These are phyloP conservation scores for Fraxinus quadrangulata DNA, from an alignment of 257 asterid species.

Conservation along the genomic window DNA sequence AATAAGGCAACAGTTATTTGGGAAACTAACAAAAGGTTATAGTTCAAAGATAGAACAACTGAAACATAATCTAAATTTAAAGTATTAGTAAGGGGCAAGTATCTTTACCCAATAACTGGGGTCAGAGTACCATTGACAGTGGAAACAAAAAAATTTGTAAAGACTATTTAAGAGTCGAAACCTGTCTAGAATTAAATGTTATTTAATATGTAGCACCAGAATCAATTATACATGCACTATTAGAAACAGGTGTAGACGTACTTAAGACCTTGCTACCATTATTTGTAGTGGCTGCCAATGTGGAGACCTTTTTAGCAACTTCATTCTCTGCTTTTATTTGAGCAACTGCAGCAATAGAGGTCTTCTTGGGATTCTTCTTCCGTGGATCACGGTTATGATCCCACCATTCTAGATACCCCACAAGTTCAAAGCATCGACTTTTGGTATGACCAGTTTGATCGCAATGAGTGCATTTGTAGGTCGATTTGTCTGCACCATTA, in stretches of 20 bases:
- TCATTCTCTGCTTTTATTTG: background rate
- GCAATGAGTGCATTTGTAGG: background rate
- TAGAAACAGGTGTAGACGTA: background rate
- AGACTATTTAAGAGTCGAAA: too few species aligned
- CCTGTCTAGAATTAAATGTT: too few species aligned
- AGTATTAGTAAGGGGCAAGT: too few species aligned
- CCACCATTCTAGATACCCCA: background rate
- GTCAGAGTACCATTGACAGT: too few species aligned
- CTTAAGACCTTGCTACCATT: slow-evolving; percentile 6
- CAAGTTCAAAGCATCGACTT: background rate
- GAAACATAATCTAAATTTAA: too few species aligned
- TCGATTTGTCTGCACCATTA: too few species aligned
- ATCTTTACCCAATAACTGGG: too few species aligned
- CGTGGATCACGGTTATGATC: background rate
- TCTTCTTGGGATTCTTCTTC: background rate
- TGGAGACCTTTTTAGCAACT: background rate
- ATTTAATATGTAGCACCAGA: background rate
- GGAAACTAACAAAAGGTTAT: too few species aligned
- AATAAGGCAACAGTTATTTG: too few species aligned
- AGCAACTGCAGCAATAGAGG: background rate
- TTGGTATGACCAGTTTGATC: background rate
- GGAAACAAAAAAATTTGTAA: too few species aligned
- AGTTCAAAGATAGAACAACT: too few species aligned
- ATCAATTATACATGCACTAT: background rate
- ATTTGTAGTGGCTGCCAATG: background rate